phyloP scores from a whole-genome alignment of 2,329 filamentous ascomycete species.

The Fusarium sororula region DNA sequence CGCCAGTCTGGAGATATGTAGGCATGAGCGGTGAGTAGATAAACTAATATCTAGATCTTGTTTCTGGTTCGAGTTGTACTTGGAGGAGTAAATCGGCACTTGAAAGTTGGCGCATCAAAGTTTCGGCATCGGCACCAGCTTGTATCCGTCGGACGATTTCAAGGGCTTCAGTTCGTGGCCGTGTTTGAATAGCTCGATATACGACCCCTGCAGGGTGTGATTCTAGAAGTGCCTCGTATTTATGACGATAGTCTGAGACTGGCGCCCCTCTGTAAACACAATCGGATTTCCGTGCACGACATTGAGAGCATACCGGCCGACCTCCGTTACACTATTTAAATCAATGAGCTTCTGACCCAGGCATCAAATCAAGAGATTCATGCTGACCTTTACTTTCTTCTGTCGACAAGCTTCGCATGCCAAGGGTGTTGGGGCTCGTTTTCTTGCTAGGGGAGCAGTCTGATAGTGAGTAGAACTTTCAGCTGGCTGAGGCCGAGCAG shows the following conservation, averaged over 20 bases:
- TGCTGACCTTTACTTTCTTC: background rate
- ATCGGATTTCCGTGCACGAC: background rate
- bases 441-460: background rate
- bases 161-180: background rate
- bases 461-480: background rate
- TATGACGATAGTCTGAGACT: background rate
- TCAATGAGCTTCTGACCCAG: background rate
- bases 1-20: background rate
- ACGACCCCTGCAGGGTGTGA: background rate
- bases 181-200: background rate
- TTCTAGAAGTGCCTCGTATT: background rate
- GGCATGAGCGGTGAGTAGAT: background rate
- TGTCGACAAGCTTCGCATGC: conserved; percentile 4
- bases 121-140: background rate
- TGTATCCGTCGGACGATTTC: background rate
- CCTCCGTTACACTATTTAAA: background rate
- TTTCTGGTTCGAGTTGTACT: conserved; percentile 1
- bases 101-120: background rate
- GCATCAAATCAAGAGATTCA: background rate
- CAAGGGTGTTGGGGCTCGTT: background rate
- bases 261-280: background rate
- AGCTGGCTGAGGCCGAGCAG: background rate
- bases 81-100: conserved; percentile 9
- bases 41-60: background rate
- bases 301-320: background rate